Evolutionary conservation across 2,329 filamentous ascomycete species (phyloP).

Genomic region (Penicillium crustosum): DNA sequence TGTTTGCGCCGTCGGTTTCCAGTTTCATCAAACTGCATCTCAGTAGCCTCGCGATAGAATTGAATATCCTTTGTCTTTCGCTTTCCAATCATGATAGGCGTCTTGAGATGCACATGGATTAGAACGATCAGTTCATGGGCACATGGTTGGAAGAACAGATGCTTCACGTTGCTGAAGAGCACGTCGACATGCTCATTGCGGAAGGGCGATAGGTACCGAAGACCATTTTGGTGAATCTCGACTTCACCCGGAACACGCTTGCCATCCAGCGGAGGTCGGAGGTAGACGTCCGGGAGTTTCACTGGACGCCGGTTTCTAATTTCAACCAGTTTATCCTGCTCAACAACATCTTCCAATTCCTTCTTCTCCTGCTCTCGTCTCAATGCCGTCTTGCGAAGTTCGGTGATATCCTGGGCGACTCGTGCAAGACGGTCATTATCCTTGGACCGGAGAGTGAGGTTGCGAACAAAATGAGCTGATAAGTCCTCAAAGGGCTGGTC

Average conservation of each 20-base stretch:
- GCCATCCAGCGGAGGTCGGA: constrained; percentile 91
- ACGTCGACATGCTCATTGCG: constrained; percentile 86
- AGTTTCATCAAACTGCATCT: constrained; percentile 98
- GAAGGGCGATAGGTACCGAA: constrained; percentile 83
- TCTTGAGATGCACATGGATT: constrained; percentile 96
- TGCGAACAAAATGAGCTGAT: constrained; percentile 91
- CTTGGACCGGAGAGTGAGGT: constrained; percentile 89
- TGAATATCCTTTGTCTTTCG: constrained; percentile 99
- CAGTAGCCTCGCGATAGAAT: constrained; percentile 95
- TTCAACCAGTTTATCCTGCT: constrained; percentile 95
- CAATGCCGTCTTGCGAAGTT: constrained; percentile 88
- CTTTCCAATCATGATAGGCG: constrained; percentile 96
- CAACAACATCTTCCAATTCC: constrained; percentile 98
- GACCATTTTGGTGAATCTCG: constrained; percentile 98
- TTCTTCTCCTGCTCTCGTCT: constrained; percentile 98
- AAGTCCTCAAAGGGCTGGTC: constrained; percentile 98
- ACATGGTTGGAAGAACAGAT: constrained; percentile 97
- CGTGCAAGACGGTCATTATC: constrained; percentile 86
- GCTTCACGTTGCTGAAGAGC: constrained; percentile 96
- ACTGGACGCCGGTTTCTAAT: constrained; percentile 90
- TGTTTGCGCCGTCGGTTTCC: constrained; percentile 98
- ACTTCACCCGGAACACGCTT: constrained; percentile 95
- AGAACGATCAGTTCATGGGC: constrained; percentile 95
- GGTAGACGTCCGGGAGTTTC: constrained; percentile 90
- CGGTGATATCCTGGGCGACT: constrained; percentile 88